phyloP scores from a whole-genome alignment of 2,329 filamentous ascomycete species.

The Catunica adiposa region DNA sequence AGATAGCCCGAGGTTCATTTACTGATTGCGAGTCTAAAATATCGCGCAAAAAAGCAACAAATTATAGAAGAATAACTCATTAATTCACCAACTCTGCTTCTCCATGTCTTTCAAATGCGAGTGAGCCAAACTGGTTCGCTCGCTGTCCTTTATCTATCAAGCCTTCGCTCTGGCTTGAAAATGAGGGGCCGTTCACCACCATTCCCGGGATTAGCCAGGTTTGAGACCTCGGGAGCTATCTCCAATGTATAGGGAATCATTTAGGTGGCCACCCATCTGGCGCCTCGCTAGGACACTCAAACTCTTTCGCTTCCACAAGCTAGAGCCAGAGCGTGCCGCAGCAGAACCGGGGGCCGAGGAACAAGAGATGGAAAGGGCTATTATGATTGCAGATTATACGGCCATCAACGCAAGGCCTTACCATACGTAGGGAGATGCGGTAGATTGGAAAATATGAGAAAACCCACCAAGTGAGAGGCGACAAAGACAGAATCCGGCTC shows the following conservation, averaged over 20 bases:
- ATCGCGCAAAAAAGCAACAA: no score
- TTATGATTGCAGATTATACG: neutral
- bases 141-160: neutral
- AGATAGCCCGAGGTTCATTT: no score
- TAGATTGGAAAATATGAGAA: no score
- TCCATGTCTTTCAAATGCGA: no score
- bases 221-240: neutral
- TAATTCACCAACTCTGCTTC: no score
- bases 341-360: neutral
- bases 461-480: neutral
- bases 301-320: neutral
- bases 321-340: slow-evolving; percentile 4
- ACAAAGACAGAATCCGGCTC: neutral
- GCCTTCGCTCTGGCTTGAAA: neutral
- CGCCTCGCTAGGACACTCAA: neutral
- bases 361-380: neutral
- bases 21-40: no score
- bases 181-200: neutral
- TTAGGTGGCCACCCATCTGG: no score
- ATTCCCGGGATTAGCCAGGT: neutral
- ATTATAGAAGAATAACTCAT: no score
- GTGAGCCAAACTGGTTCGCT: no score
- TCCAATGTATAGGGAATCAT: no score
- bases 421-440: no score
- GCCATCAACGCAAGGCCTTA: no score